Conservation (phyloP, 2,329 filamentous ascomycete species). For the Zymoseptoria ardabiliae region DNA sequence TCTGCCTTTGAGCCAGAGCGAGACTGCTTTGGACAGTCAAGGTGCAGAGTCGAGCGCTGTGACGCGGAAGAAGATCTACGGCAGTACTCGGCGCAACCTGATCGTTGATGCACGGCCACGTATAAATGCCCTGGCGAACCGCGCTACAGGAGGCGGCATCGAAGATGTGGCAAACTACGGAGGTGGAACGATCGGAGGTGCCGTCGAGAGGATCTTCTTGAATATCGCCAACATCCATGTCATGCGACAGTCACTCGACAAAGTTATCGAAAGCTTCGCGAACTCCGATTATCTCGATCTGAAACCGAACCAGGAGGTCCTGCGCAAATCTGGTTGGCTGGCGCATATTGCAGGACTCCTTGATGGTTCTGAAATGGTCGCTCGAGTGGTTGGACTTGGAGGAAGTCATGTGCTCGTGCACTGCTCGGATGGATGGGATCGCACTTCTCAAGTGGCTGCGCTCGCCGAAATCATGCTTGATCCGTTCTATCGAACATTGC, state of each 20-base stretch:
- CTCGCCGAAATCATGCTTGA: slow-evolving; percentile 89
- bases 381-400: slow-evolving; percentile 78
- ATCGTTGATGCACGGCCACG: slow-evolving; percentile 94
- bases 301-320: slow-evolving; percentile 70
- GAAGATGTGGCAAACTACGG: slow-evolving; percentile 98
- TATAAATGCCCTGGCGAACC: slow-evolving; percentile 90
- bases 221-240: slow-evolving; percentile 98
- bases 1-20: slow-evolving; percentile 12
- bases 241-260: slow-evolving; percentile 85
- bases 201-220: slow-evolving; percentile 66
- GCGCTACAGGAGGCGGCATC: slow-evolving; percentile 84
- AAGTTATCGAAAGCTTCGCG: slow-evolving; percentile 81
- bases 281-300: slow-evolving; percentile 82
- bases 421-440: slow-evolving; percentile 97
- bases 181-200: slow-evolving; percentile 55
- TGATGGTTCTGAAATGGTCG: slow-evolving; percentile 76
- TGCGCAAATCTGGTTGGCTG: slow-evolving; percentile 82
- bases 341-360: slow-evolving; percentile 80
- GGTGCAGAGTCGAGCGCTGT: slow-evolving; percentile 5
- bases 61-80: slow-evolving; percentile 53
- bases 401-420: slow-evolving; percentile 95
- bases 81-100: slow-evolving; percentile 84
- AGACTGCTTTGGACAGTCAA: slow-evolving; percentile 13
- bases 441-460: slow-evolving; percentile 88
- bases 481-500: slow-evolving; percentile 86